These are phyloP conservation scores for Thozetella sp. DNA, from an alignment of 495 filamentous ascomycete species.

Conservation along the genomic window DNA sequence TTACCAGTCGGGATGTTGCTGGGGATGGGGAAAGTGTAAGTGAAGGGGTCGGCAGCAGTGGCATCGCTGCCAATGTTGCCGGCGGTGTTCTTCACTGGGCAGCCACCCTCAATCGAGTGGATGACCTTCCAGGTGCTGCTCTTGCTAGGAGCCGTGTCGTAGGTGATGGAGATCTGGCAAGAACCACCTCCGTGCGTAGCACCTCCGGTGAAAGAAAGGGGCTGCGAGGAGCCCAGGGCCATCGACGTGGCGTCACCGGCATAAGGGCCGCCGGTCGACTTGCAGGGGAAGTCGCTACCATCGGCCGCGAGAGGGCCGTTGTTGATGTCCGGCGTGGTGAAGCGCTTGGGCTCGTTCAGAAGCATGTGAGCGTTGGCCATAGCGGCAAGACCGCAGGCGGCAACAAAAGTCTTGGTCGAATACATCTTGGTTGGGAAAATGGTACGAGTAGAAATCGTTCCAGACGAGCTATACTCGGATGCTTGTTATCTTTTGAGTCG, in stretches of 20 bases:
- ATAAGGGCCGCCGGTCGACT: conserved; percentile 45
- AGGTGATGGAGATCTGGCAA: conserved; percentile 83
- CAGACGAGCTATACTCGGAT: conserved; percentile 30
- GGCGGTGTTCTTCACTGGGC: conserved; percentile 54
- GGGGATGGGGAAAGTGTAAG: conserved; percentile 61
- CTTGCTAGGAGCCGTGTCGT: conserved; percentile 61
- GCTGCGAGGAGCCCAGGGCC: conserved; percentile 53
- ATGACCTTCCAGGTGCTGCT: conserved; percentile 74
- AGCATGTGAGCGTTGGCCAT: conserved; percentile 69
- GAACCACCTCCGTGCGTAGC: conserved; percentile 86
- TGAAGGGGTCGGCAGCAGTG: conserved; percentile 23
- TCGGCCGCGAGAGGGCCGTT: conserved; percentile 55
- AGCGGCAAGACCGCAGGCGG: conserved; percentile 42
- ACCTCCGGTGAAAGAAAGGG: conserved; percentile 54
- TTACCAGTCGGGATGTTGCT: conserved; percentile 56
- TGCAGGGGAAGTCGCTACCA: conserved; percentile 81
- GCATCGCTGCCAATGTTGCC: conserved; percentile 41
- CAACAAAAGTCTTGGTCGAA: conserved; percentile 30
- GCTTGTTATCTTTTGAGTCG: neutral
- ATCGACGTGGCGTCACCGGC: conserved; percentile 45
- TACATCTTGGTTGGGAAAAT: conserved; percentile 34
- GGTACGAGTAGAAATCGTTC: conserved; percentile 24
- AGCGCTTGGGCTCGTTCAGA: conserved; percentile 72
- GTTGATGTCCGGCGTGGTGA: conserved; percentile 42
- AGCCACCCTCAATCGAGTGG: conserved; percentile 80